A percentile compares a stretch with the other conserved stretches of the same genome.
phyloP scores from a whole-genome alignment of 441 rosid species.

The Gossypium schwendimanii region DNA sequence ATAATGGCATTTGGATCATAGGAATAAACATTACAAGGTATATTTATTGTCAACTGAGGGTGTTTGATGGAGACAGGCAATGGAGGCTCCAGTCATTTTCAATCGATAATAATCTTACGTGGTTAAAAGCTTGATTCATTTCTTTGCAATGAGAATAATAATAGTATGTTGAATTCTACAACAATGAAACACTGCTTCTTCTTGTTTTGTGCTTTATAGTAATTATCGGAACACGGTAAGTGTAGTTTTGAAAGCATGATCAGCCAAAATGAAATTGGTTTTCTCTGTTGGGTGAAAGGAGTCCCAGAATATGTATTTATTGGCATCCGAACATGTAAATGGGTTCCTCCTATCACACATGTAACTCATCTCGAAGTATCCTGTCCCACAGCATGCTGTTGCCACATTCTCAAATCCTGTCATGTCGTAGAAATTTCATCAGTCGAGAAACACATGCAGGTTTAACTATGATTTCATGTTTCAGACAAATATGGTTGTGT shows the following conservation, averaged over 20 bases:
- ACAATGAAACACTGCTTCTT: background rate
- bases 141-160: too few species aligned
- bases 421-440: background rate
- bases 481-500: background rate
- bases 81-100: too few species aligned
- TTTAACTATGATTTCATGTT: background rate
- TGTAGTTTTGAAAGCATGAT: slow-evolving; percentile 25
- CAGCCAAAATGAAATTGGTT: slow-evolving; percentile 35
- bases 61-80: too few species aligned
- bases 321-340: slow-evolving; percentile 45
- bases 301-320: slow-evolving; percentile 50
- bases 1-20: too few species aligned
- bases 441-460: background rate
- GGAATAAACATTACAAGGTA: too few species aligned
- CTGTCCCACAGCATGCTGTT: slow-evolving; percentile 55
- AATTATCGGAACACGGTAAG: slow-evolving; percentile 27
- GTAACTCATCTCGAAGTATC: slow-evolving; percentile 51
- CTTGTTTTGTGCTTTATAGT: background rate
- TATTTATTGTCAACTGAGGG: too few species aligned
- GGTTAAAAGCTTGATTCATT: too few species aligned
- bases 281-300: slow-evolving; percentile 61
- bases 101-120: too few species aligned
- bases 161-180: too few species aligned
- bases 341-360: slow-evolving; percentile 36
- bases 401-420: slow-evolving; percentile 37